These are phyloP conservation scores for Stagonosporopsis vannaccii DNA, from an alignment of 2,329 filamentous ascomycete genomes.

Conservation along the genomic window DNA sequence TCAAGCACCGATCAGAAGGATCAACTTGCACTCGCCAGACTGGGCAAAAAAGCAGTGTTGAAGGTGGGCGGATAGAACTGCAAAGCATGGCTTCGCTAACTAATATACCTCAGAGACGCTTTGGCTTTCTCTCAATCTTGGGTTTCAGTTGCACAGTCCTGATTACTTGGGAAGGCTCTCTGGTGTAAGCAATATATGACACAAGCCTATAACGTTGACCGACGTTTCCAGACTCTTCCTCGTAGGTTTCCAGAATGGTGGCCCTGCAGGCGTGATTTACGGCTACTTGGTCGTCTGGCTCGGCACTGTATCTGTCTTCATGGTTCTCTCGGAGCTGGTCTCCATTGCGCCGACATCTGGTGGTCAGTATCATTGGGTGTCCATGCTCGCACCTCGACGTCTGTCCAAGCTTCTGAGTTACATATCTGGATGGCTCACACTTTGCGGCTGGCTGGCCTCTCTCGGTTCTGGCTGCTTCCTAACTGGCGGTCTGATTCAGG, in stretches of 20 bases:
- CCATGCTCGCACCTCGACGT: conserved; percentile 50
- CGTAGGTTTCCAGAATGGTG: conserved; percentile 34
- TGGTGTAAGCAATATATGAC: conserved; percentile 26
- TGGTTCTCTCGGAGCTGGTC: conserved; percentile 41
- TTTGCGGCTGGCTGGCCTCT: conserved; percentile 50
- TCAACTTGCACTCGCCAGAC: conserved; percentile 26
- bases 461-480: conserved; percentile 40
- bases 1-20: conserved; percentile 24
- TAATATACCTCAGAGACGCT: conserved; percentile 26
- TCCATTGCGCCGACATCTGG: conserved; percentile 46
- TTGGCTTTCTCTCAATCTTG: conserved; percentile 36
- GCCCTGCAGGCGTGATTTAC: conserved; percentile 41
- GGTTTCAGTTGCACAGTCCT: conserved; percentile 40
- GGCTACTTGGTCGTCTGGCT: conserved; percentile 40
- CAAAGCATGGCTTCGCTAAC: neutral
- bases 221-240: conserved; percentile 29
- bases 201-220: neutral
- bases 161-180: conserved; percentile 39
- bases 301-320: conserved; percentile 38
- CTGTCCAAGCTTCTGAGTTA: conserved; percentile 53
- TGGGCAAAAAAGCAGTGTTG: conserved; percentile 35
- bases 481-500: conserved; percentile 39
- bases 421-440: conserved; percentile 53
- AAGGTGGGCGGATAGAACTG: conserved; percentile 19
- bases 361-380: conserved; percentile 48